phyloP scores from a whole-genome alignment of 371 early-diverging fungal species.

The Mortierella sp. region DNA sequence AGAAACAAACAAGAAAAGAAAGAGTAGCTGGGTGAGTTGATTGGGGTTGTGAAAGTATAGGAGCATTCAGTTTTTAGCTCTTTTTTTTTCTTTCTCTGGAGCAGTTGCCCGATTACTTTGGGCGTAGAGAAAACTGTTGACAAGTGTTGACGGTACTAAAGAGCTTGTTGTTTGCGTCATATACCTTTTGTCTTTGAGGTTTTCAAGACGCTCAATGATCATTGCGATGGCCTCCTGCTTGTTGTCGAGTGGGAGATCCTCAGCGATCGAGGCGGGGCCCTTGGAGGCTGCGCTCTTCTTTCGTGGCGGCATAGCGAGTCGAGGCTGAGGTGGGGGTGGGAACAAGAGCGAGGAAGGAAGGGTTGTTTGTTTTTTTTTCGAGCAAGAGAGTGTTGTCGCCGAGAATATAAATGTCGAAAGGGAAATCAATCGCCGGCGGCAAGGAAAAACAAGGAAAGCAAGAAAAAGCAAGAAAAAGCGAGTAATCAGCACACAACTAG shows the following conservation, averaged over 20 bases:
- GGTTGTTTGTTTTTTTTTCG: too few relatives aligned
- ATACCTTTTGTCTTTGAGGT: constrained; percentile 53
- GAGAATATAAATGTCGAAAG: background rate
- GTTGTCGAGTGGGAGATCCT: constrained; percentile 32
- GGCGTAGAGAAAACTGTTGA: background rate
- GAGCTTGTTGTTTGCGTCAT: background rate
- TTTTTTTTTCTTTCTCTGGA: background rate
- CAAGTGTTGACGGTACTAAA: background rate
- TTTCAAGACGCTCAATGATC: constrained; percentile 42
- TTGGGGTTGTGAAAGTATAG: background rate
- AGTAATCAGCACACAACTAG: too few relatives aligned
- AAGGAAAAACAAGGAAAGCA: too few relatives aligned
- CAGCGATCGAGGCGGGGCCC: constrained; percentile 42
- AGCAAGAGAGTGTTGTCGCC: background rate
- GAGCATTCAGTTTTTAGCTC: too few relatives aligned
- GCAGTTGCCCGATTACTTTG: background rate
- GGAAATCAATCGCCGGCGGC: background rate
- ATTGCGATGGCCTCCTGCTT: constrained; percentile 38
- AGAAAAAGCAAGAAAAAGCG: too few relatives aligned
- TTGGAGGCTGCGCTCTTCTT: constrained; percentile 26
- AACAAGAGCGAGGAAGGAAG: background rate
- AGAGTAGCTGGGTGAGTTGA: background rate
- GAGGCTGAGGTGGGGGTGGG: background rate
- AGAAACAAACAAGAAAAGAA: background rate
- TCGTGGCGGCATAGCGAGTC: constrained; percentile 16